Percentiles rank a stretch among this genome's conserved stretches.
These are phyloP conservation scores for Globisporangium iwayamae DNA, from an alignment of 352 stramenopile species.

Conservation along the genomic window DNA sequence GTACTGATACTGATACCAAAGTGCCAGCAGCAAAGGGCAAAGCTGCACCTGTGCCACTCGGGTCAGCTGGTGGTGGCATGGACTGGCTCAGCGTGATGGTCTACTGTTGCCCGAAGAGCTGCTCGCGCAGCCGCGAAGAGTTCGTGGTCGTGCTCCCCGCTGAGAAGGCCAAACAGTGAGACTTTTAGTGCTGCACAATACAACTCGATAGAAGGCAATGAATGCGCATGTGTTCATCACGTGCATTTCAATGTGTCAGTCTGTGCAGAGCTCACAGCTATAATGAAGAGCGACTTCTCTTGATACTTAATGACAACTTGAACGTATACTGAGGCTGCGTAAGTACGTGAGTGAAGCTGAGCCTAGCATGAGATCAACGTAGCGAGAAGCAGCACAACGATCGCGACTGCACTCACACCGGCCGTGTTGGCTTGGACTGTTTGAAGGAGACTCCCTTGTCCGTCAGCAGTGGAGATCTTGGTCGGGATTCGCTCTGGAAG, in stretches of 20 bases:
- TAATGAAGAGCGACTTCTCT: background rate
- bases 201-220: background rate
- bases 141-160: slow-evolving; percentile 63
- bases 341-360: background rate
- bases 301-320: background rate
- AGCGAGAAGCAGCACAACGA: background rate
- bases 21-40: slow-evolving; percentile 6
- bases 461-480: background rate
- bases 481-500: background rate
- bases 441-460: background rate
- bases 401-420: background rate
- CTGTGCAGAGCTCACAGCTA: background rate
- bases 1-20: background rate
- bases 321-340: background rate
- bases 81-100: slow-evolving; percentile 80
- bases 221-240: background rate
- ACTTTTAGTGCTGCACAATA: background rate
- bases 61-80: slow-evolving; percentile 44
- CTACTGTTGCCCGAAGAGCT: slow-evolving; percentile 74
- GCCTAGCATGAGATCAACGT: background rate
- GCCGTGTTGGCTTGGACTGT: background rate
- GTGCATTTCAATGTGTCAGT: background rate
- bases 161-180: slow-evolving; percentile 9
- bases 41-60: slow-evolving; percentile 1
- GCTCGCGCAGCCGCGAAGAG: slow-evolving; percentile 54